Evolutionary conservation across 306 rosid species (phyloP).

Genomic region (Trifolium repens): DNA sequence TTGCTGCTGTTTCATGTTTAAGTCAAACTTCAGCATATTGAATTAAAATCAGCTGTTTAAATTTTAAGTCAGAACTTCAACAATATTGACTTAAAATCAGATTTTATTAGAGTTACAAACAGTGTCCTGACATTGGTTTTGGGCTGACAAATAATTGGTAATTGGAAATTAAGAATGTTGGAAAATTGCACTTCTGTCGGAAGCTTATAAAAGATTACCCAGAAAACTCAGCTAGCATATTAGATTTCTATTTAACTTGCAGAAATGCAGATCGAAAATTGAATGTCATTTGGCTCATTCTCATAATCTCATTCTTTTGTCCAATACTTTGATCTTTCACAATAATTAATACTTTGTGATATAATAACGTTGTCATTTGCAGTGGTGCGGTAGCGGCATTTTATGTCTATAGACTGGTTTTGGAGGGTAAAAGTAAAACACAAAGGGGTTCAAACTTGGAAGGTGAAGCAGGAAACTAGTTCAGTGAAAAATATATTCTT

Average conservation of each 20-base stretch:
- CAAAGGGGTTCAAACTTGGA: slow-evolving; percentile 53
- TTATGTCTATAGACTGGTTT: slow-evolving; percentile 63
- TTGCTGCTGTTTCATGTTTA: slow-evolving; percentile 26
- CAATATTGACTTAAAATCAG: slow-evolving; percentile 18
- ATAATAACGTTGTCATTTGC: slow-evolving; percentile 46
- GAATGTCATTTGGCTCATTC: neutral
- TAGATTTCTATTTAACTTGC: slow-evolving; percentile 27
- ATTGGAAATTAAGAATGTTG: slow-evolving; percentile 25
- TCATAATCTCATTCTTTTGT: neutral
- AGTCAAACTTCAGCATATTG: slow-evolving; percentile 19
- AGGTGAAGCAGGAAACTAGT: slow-evolving; percentile 52
- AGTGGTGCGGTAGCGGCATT: slow-evolving; percentile 78
- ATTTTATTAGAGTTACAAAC: slow-evolving; percentile 19
- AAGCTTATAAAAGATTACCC: slow-evolving; percentile 5
- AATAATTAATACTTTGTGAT: neutral
- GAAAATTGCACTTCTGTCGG: neutral
- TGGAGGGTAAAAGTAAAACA: slow-evolving; percentile 51
- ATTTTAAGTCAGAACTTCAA: slow-evolving; percentile 5
- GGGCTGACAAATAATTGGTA: slow-evolving; percentile 15
- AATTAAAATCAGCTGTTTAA: slow-evolving; percentile 14
- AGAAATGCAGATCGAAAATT: slow-evolving; percentile 24
- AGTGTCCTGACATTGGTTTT: neutral
- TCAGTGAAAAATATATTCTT: neutral
- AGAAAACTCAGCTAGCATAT: neutral
- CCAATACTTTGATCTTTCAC: slow-evolving; percentile 12